Conservation (phyloP, 2,329 filamentous ascomycete species). For the Tolypocladium ophioglossoides region DNA sequence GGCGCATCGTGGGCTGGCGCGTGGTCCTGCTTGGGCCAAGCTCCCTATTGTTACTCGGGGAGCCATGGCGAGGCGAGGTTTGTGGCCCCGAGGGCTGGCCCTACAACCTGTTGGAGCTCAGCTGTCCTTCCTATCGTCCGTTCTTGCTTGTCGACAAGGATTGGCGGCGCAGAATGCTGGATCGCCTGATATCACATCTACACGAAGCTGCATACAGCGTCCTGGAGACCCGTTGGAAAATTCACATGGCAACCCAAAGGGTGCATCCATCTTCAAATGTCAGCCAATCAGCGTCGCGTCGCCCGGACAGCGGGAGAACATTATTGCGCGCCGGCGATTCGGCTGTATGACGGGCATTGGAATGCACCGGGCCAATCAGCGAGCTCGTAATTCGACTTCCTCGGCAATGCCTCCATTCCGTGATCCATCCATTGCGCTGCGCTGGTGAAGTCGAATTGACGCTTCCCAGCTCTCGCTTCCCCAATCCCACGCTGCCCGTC, state of each 20-base stretch:
- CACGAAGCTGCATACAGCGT: background rate
- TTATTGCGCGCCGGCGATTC: constrained; percentile 17
- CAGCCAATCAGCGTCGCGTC: constrained; percentile 17
- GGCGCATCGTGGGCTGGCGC: constrained; percentile 13
- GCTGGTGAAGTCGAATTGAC: background rate
- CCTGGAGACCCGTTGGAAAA: constrained; percentile 8
- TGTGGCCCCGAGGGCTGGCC: background rate
- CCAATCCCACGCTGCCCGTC: background rate
- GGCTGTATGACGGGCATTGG: constrained; percentile 15
- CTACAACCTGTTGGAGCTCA: background rate
- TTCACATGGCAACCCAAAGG: constrained; percentile 12
- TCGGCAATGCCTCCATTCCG: constrained; percentile 35
- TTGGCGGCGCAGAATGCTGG: background rate
- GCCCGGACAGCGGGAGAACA: constrained; percentile 6
- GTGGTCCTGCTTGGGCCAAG: constrained; percentile 13
- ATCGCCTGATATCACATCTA: background rate
- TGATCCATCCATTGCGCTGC: too few relatives aligned
- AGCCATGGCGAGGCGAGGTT: constrained; percentile 14
- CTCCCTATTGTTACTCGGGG: constrained; percentile 11
- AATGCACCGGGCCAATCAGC: constrained; percentile 31
- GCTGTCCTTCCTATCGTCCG: background rate
- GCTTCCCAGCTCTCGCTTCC: background rate
- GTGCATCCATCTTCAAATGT: constrained; percentile 6
- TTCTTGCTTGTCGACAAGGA: background rate
- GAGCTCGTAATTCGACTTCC: constrained; percentile 33